Evolutionary conservation across 768 basidiomycete species (phyloP).

Genomic region (Lactarius sp.): DNA sequence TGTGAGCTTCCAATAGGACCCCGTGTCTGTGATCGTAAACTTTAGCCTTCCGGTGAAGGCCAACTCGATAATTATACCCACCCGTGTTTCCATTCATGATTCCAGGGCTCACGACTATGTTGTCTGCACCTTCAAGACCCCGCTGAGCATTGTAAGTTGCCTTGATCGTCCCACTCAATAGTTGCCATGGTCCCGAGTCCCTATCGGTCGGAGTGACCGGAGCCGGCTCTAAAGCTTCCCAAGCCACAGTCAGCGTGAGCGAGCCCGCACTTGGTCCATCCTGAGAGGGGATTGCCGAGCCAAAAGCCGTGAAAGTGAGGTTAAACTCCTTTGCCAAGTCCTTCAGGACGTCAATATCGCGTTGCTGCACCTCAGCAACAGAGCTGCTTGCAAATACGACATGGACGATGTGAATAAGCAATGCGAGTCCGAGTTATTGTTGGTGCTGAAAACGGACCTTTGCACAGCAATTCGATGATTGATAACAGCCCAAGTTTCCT

Average conservation of each 20-base stretch:
- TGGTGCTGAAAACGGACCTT: constrained; percentile 23
- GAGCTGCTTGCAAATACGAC: constrained; percentile 28
- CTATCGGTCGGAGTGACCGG: constrained; percentile 39
- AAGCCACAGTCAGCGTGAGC: constrained; percentile 36
- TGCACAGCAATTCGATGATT: constrained; percentile 33
- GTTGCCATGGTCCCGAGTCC: constrained; percentile 35
- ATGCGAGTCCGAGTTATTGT: too few species aligned
- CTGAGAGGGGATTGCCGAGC: constrained; percentile 29
- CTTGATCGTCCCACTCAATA: constrained; percentile 44
- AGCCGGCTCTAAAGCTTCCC: constrained; percentile 36
- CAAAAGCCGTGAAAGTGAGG: constrained; percentile 41
- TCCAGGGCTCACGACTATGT: constrained; percentile 39
- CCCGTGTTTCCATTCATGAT: constrained; percentile 36
- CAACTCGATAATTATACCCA: constrained; percentile 18
- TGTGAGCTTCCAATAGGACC: constrained; percentile 22
- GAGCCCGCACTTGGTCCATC: constrained; percentile 33
- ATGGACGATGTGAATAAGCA: neutral
- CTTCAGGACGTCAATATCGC: constrained; percentile 30
- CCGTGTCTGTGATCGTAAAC: constrained; percentile 17
- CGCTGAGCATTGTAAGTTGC: constrained; percentile 35
- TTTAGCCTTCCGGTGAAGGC: neutral
- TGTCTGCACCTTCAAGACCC: constrained; percentile 25
- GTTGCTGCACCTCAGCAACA: constrained; percentile 31
- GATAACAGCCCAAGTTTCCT: constrained; percentile 35
- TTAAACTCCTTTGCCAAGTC: constrained; percentile 37